These are phyloP conservation scores for Gracilariopsis chorda DNA, from an alignment of 23 red algal species.

Conservation along the genomic window DNA sequence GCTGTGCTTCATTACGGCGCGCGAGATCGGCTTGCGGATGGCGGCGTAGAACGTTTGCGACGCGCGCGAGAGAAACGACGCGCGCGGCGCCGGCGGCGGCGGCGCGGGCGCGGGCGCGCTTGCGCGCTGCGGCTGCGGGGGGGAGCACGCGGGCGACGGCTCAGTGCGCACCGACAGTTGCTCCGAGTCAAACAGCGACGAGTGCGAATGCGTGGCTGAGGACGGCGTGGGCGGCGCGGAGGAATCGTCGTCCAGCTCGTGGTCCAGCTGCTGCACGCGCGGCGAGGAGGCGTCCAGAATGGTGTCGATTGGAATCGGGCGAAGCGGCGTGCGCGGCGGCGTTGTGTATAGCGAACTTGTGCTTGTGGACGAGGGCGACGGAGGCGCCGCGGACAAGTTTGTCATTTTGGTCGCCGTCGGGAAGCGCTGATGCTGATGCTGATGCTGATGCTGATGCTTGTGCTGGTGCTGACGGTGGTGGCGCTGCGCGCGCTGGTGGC, in stretches of 20 bases:
- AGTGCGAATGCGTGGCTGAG: background rate
- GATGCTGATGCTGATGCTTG: background rate
- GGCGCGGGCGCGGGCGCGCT: background rate
- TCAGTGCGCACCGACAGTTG: slow-evolving; percentile 9
- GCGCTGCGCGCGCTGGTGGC: background rate
- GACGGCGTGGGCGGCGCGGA: background rate
- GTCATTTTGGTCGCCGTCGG: background rate
- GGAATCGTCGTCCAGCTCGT: background rate
- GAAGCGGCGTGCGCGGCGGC: background rate
- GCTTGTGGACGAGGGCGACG: slow-evolving; percentile 4
- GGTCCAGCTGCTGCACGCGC: slow-evolving; percentile 24
- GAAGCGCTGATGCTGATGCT: background rate
- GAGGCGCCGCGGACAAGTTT: background rate
- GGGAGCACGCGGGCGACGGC: background rate
- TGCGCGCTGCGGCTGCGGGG: background rate
- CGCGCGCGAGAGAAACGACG: slow-evolving; percentile 33
- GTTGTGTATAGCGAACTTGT: slow-evolving; percentile 11
- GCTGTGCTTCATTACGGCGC: background rate
- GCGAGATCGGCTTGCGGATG: background rate
- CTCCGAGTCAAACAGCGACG: slow-evolving; percentile 1
- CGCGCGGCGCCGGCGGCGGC: background rate
- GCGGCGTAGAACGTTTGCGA: slow-evolving; percentile 58
- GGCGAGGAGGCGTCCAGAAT: background rate
- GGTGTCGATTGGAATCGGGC: background rate
- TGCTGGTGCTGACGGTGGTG: slow-evolving; percentile 19